Conservation (phyloP, 225 moss, liverwort and hornwort genomes). For the Climacium dendroides region DNA sequence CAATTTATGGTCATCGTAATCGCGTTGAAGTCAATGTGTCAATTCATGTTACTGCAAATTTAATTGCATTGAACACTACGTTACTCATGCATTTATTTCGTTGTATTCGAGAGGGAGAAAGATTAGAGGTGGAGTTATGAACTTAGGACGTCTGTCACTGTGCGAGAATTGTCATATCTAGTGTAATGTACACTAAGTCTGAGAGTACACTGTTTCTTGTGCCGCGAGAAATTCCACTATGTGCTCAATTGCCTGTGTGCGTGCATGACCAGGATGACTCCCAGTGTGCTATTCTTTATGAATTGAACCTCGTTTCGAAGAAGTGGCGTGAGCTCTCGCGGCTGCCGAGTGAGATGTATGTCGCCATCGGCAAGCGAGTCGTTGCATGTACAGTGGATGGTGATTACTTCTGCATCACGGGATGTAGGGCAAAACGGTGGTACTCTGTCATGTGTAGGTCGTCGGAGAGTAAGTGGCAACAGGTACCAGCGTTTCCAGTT, state of each 20-base stretch:
- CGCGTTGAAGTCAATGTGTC: neutral
- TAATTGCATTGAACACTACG: neutral
- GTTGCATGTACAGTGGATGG: conserved; percentile 21
- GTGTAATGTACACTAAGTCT: no score
- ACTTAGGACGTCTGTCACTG: neutral
- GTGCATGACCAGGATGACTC: neutral
- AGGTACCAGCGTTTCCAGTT: conserved; percentile 2
- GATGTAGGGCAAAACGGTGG: conserved; percentile 15
- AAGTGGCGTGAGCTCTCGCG: conserved; percentile 13
- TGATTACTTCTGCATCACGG: conserved; percentile 20
- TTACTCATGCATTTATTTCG: neutral
- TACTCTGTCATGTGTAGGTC: conserved; percentile 7
- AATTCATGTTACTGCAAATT: neutral
- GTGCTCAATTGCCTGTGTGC: neutral
- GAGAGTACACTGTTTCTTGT: neutral
- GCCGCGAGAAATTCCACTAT: neutral
- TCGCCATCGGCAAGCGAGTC: conserved; percentile 9
- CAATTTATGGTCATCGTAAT: neutral
- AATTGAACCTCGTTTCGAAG: neutral
- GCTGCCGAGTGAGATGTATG: conserved; percentile 12
- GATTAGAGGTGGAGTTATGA: neutral
- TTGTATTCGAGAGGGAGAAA: neutral
- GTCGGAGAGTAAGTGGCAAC: neutral
- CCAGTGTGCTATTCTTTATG: neutral
- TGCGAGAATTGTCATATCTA: neutral